Evolutionary conservation across 768 basidiomycete genomes (phyloP), one percentile per base, ranked within the genome.

Genomic region (Boletus subcaerulescens): DNA sequence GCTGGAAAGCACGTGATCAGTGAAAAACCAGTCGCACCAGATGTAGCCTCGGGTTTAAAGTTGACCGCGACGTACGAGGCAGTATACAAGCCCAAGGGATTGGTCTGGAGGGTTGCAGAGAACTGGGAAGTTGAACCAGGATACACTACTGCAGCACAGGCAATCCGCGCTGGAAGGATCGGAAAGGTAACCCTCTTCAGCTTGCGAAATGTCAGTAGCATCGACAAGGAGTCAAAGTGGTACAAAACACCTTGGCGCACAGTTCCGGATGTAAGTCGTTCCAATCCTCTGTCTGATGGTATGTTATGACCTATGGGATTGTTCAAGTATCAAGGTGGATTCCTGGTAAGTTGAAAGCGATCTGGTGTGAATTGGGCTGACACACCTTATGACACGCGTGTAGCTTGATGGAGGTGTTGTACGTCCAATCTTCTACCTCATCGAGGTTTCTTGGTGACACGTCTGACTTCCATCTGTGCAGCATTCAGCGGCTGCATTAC

Each of bases 1-100:
- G 87, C 89, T 3, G 89, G 92, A 26, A 96, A 95, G 73, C 89
- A 94, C 65, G 91, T 95, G 46, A 66, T 94, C 56, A 87, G 86
- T 69, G 93, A 96, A 76, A 95, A 95, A 65, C 93, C 93, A 7
- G 79, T 93, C 14, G 90, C 84, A 4, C 77, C 84, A 40, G 85
- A 88, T 62, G 82, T 93, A 43, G 76, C 77, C 29, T 72, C 74
- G 3, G 92, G 87, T 0, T 70, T 82, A 44, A 74, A 75, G 56
- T 76, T 93, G 46, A 85, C 94, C 66, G 74, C 79, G 35, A 76
- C 74, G 38, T 94, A 91, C 69, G 80, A 89, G 60, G 67, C 70
- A 50, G 72, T 76, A 47, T 91, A 83, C 73, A 83, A 82, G 67
- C 75, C 78, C 11, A 85, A 85, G 63, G 86, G 85, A 8, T 65